phyloP scores from a whole-genome alignment of 352 stramenopile genomes.

The Phytopythium kandeliae region DNA sequence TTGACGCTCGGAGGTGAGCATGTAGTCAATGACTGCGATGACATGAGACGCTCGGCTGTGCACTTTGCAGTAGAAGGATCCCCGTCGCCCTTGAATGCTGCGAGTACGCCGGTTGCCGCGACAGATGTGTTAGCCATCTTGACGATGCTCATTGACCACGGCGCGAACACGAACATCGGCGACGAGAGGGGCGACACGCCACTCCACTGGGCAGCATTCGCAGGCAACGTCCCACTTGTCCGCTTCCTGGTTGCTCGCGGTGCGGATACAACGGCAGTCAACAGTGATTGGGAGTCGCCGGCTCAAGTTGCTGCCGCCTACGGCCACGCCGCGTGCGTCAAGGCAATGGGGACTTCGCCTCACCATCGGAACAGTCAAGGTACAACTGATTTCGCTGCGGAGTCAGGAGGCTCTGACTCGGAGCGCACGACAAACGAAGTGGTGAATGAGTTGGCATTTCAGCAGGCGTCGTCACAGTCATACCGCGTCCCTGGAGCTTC shows the following conservation, averaged over 20 bases:
- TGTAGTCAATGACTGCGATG: constrained; percentile 22
- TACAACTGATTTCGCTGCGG: constrained; percentile 25
- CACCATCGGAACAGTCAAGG: neutral
- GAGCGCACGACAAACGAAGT: constrained; percentile 18
- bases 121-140: constrained; percentile 12
- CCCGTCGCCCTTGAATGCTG: constrained; percentile 10
- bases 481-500: constrained; percentile 7
- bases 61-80: constrained; percentile 35
- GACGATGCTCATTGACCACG: constrained; percentile 19
- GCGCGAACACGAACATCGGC: constrained; percentile 33
- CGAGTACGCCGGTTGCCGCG: neutral
- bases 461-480: constrained; percentile 29
- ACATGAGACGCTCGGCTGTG: constrained; percentile 23
- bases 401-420: neutral
- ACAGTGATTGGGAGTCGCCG: constrained; percentile 52
- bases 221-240: constrained; percentile 29
- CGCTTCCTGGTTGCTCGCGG: constrained; percentile 34
- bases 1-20: constrained; percentile 15
- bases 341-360: constrained; percentile 3
- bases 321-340: constrained; percentile 42
- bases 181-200: constrained; percentile 67
- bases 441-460: constrained; percentile 20
- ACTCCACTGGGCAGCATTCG: constrained; percentile 61
- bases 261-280: constrained; percentile 39
- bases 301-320: constrained; percentile 38